phyloP scores from a whole-genome alignment of 2,329 filamentous ascomycete species.

The Paracorniculantispora psalliotae region DNA sequence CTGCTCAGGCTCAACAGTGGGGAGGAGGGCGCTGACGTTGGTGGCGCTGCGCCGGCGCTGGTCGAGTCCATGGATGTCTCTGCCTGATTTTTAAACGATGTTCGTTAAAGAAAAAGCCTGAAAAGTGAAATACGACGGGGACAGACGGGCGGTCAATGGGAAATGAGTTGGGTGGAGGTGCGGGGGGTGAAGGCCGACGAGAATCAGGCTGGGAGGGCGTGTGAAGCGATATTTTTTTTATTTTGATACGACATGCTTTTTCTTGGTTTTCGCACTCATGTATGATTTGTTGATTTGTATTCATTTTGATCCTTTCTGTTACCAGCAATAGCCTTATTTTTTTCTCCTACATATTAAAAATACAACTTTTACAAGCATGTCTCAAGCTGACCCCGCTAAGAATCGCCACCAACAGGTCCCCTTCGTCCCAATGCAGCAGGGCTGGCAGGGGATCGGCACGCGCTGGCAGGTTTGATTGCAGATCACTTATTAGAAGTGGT shows the following conservation, averaged over 20 bases:
- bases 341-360: not conserved
- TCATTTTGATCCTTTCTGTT: not conserved
- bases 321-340: not conserved
- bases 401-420: not conserved
- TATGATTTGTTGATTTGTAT: not conserved
- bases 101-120: not conserved
- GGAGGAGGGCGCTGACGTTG: not conserved
- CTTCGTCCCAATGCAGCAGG: not conserved
- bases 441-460: too few relatives aligned
- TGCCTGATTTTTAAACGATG: not conserved
- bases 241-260: not conserved
- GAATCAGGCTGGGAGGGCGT: not conserved
- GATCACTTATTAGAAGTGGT: too few relatives aligned
- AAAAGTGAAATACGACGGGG: not conserved
- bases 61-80: conserved; percentile 2
- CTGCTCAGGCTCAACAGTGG: too few relatives aligned
- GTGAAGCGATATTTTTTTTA: not conserved
- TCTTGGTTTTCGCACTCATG: not conserved
- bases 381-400: not conserved
- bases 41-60: not conserved
- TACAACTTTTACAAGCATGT: not conserved
- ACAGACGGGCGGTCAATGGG: not conserved
- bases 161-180: not conserved
- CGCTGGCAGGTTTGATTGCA: too few relatives aligned
- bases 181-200: not conserved